These are phyloP conservation scores for Paracoccidioides lutzii DNA, from an alignment of 2,329 filamentous ascomycete genomes.

Conservation along the genomic window DNA sequence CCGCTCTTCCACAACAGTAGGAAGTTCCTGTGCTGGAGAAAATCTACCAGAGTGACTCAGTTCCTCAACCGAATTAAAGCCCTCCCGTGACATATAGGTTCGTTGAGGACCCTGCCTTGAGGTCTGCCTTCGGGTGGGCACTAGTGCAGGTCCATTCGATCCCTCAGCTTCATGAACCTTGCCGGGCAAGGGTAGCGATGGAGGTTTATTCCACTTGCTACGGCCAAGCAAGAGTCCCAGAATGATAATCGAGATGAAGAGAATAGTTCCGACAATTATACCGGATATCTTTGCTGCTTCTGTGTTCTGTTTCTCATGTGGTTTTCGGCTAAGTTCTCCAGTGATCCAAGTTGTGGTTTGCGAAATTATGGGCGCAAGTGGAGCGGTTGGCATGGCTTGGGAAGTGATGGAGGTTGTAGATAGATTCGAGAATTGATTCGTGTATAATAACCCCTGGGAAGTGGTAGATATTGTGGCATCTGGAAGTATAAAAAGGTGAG, in stretches of 20 bases:
- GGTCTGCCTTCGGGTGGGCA: neutral
- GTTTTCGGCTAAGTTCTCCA: neutral
- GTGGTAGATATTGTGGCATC: neutral
- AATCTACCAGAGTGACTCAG: neutral
- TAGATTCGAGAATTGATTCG: neutral
- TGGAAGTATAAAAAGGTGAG: neutral
- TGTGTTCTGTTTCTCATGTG: neutral
- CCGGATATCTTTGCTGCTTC: constrained; percentile 1
- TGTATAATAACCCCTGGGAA: neutral
- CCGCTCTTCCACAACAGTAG: neutral
- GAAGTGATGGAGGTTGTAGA: neutral
- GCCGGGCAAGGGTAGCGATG: neutral
- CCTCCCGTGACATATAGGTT: neutral
- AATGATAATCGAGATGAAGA: neutral
- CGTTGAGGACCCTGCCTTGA: neutral
- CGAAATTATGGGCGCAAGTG: neutral
- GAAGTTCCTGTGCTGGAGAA: neutral
- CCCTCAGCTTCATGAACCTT: neutral
- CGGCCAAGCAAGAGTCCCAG: neutral
- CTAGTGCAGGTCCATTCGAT: neutral
- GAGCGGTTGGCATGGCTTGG: neutral
- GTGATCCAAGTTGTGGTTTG: neutral
- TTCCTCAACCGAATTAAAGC: neutral
- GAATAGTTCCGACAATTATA: neutral
- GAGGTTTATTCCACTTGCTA: neutral